Evolutionary conservation across 2,329 filamentous ascomycete species (phyloP).

Genomic region (Gnomoniopsis smithogilvyi): DNA sequence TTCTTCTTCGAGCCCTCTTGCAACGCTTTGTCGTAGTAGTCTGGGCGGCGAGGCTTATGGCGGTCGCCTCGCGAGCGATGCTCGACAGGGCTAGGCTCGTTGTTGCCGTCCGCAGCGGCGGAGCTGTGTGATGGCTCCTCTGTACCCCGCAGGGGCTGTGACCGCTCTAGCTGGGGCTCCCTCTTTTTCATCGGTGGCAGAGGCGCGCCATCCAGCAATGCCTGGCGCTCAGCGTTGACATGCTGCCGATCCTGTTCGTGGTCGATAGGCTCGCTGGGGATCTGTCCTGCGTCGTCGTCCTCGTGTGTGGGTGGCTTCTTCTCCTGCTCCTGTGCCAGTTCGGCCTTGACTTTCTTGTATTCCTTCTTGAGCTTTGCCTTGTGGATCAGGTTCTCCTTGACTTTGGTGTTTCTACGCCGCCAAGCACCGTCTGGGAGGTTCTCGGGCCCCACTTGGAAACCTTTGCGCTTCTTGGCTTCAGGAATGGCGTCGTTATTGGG

Average conservation of each 20-base stretch:
- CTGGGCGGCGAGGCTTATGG: slow-evolving; percentile 35
- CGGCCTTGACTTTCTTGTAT: slow-evolving; percentile 81
- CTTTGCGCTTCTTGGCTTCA: slow-evolving; percentile 57
- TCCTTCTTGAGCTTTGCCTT: slow-evolving; percentile 92
- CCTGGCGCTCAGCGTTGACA: slow-evolving; percentile 40
- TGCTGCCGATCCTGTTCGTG: slow-evolving; percentile 15
- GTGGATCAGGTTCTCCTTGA: slow-evolving; percentile 84
- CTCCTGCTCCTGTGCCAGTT: slow-evolving; percentile 27
- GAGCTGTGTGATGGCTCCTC: neutral
- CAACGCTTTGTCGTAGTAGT: slow-evolving; percentile 65
- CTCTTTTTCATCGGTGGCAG: slow-evolving; percentile 12
- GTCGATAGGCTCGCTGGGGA: slow-evolving; percentile 17
- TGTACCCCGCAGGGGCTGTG: neutral
- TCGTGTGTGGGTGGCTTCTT: slow-evolving; percentile 18
- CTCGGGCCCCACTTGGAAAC: slow-evolving; percentile 82
- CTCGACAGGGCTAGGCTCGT: slow-evolving; percentile 18
- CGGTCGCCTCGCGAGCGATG: neutral
- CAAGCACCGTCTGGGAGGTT: slow-evolving; percentile 90
- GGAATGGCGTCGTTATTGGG: slow-evolving; percentile 31
- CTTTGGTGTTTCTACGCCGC: slow-evolving; percentile 76
- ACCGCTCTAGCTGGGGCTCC: slow-evolving; percentile 3
- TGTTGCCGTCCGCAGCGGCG: slow-evolving; percentile 2
- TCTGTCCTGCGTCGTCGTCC: slow-evolving; percentile 12
- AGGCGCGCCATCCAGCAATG: slow-evolving; percentile 27
- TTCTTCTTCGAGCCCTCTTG: slow-evolving; percentile 41